A percentile compares a stretch with the other conserved stretches of the same genome.
Evolutionary conservation across 768 basidiomycete species (phyloP).

Genomic region (Favolaschia claudopus): DNA sequence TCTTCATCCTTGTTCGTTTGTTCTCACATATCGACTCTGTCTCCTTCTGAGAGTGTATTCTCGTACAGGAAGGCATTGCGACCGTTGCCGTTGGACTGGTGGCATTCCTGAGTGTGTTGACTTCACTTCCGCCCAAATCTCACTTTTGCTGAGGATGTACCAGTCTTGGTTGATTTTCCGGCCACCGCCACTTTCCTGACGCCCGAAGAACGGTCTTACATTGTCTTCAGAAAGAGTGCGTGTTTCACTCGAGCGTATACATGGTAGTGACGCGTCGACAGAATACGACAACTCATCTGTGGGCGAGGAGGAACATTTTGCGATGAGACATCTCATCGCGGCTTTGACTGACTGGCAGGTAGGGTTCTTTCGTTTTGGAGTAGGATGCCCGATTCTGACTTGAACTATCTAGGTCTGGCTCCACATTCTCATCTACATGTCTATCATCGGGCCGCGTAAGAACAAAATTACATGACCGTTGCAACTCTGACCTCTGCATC

Average conservation of each 20-base stretch:
- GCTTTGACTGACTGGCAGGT: slow-evolving; percentile 74
- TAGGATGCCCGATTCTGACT: background rate
- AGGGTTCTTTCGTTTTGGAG: background rate
- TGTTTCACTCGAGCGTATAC: background rate
- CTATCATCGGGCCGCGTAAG: slow-evolving; percentile 66
- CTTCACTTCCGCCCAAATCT: background rate
- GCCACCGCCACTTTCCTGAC: slow-evolving; percentile 66
- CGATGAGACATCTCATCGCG: slow-evolving; percentile 57
- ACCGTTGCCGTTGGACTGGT: slow-evolving; percentile 66
- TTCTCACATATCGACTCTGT: background rate
- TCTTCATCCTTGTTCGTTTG: slow-evolving; percentile 44
- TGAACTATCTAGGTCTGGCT: slow-evolving; percentile 54
- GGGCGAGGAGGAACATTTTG: slow-evolving; percentile 68
- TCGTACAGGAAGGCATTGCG: slow-evolving; percentile 60
- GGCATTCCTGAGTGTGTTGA: slow-evolving; percentile 54
- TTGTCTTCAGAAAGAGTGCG: slow-evolving; percentile 65
- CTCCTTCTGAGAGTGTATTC: background rate
- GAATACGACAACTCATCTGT: slow-evolving; percentile 65
- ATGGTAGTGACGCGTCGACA: slow-evolving; percentile 24
- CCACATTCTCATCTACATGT: slow-evolving; percentile 67
- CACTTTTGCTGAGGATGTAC: background rate
- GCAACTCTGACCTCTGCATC: background rate
- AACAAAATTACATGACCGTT: too few relatives aligned
- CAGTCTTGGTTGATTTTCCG: slow-evolving; percentile 71
- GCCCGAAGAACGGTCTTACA: slow-evolving; percentile 62